Conservation (phyloP, 2,329 filamentous ascomycete genomes). For the Didymella arachidicola region DNA sequence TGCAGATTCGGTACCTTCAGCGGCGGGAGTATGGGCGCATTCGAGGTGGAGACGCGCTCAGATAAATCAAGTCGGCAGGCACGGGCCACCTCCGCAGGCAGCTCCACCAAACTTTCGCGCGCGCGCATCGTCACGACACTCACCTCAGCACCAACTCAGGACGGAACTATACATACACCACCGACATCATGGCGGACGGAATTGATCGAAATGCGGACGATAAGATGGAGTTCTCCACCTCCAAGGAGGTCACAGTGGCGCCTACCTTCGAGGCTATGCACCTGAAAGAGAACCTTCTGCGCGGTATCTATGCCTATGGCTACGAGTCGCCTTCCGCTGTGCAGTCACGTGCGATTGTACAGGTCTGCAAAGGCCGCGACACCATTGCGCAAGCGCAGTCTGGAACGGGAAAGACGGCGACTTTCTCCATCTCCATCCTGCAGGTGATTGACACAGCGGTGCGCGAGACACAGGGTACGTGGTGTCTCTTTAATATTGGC, state of each 20-base stretch:
- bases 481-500: background rate
- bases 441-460: slow-evolving; percentile 95
- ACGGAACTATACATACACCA: slow-evolving; percentile 7
- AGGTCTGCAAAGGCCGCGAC: slow-evolving; percentile 98
- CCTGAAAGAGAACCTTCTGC: slow-evolving; percentile 94
- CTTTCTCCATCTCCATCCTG: slow-evolving; percentile 94
- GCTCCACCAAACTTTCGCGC: slow-evolving; percentile 39
- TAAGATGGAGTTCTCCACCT: slow-evolving; percentile 97
- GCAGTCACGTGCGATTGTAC: slow-evolving; percentile 96
- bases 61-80: slow-evolving; percentile 30
- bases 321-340: slow-evolving; percentile 98
- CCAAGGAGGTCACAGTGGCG: slow-evolving; percentile 95
- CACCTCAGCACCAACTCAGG: slow-evolving; percentile 11
- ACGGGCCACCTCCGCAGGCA: slow-evolving; percentile 27
- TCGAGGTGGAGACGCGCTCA: slow-evolving; percentile 24
- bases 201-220: slow-evolving; percentile 94
- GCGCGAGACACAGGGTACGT: slow-evolving; percentile 78
- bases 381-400: slow-evolving; percentile 98
- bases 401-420: slow-evolving; percentile 95
- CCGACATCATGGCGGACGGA: slow-evolving; percentile 80
- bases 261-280: slow-evolving; percentile 81
- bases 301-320: slow-evolving; percentile 97
- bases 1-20: slow-evolving; percentile 34
- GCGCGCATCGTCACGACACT: slow-evolving; percentile 22
- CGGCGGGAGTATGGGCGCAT: slow-evolving; percentile 26